These are phyloP conservation scores for Saturnispora quitensis DNA, from an alignment of 805 yeast species.

Conservation along the genomic window DNA sequence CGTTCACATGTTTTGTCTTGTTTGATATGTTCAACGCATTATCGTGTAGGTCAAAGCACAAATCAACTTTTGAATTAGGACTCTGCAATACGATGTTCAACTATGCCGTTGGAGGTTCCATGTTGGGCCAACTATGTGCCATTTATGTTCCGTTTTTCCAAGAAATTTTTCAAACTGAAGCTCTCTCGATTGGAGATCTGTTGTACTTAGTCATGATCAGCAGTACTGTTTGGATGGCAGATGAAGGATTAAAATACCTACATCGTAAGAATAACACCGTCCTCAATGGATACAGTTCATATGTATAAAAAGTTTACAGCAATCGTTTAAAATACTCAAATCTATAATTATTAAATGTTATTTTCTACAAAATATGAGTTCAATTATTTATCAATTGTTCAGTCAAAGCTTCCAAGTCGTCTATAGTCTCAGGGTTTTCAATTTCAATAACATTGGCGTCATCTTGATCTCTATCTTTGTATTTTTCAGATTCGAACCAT, in stretches of 20 bases:
- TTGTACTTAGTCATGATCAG: constrained; percentile 52
- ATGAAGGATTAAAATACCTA: constrained; percentile 66
- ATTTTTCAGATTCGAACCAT: constrained; percentile 38
- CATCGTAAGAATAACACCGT: constrained; percentile 13
- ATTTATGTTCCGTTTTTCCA: constrained; percentile 92
- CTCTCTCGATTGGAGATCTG: constrained; percentile 64
- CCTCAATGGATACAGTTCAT: constrained; percentile 21
- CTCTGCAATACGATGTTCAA: constrained; percentile 84
- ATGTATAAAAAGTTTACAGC: constrained; percentile 16
- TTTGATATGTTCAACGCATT: constrained; percentile 97
- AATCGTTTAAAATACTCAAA: neutral
- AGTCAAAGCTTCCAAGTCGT: constrained; percentile 88
- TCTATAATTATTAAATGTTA: neutral
- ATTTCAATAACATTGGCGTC: constrained; percentile 49
- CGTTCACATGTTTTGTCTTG: constrained; percentile 92
- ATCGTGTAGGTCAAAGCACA: constrained; percentile 81
- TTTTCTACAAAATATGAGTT: neutral
- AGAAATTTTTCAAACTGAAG: constrained; percentile 88
- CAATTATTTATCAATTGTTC: constrained; percentile 5
- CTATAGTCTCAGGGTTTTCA: constrained; percentile 84
- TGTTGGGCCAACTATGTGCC: constrained; percentile 87
- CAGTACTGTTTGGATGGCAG: constrained; percentile 77
- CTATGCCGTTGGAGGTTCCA: constrained; percentile 79
- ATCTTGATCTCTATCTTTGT: constrained; percentile 16
- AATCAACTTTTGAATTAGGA: constrained; percentile 78